Evolutionary conservation across 495 filamentous ascomycete genomes (phyloP), one percentile per base, ranked within the genome.

Genomic region (Lophiostoma macrostomum): DNA sequence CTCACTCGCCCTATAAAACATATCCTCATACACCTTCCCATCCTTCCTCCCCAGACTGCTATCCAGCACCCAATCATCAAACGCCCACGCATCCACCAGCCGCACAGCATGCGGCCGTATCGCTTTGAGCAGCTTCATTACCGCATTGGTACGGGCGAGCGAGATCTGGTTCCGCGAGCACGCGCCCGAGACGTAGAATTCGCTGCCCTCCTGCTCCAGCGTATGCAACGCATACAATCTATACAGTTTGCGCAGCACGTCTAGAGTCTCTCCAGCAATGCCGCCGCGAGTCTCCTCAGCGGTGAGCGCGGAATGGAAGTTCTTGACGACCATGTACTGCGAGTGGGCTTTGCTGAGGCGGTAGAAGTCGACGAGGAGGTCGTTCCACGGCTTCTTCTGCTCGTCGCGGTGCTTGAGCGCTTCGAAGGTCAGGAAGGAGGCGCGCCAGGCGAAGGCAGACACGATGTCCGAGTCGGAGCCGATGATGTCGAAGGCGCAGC

Each of bases 331-430:
- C 18, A 86, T 70, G 60, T 86, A 86, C 65, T 87, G 82, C 5
- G 80, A 82, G 62, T 85, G 82, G 6, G 83, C 82, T 3, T 80
- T 85, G 30, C 75, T 80, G 13, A 86, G 73, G 20, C 83, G 79
- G 77, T 81, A 85, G 74, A 87, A 86, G 68, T 87, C 82, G 27
- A 87, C 81, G 20, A 87, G 74, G 10, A 87, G 72, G 55, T 75
- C 79, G 67, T 86, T 87, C 84, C 84, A 87, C 13, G 80, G 76
- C 34, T 77, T 75, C 71, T 84, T 82, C 63, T 85, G 80, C 45
- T 78, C 78, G 56, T 86, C 83, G 20, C 83, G 78, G 68, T 85
- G 81, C 69, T 85, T 85, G 24, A 84, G 73, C 0, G 82, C 80
- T 67, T 86, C 83, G 57, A 87, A 87, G 18, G 82, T 86, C 35